These are phyloP conservation scores for Fomitopsis pulvina DNA, from an alignment of 768 basidiomycete genomes.

Conservation along the genomic window DNA sequence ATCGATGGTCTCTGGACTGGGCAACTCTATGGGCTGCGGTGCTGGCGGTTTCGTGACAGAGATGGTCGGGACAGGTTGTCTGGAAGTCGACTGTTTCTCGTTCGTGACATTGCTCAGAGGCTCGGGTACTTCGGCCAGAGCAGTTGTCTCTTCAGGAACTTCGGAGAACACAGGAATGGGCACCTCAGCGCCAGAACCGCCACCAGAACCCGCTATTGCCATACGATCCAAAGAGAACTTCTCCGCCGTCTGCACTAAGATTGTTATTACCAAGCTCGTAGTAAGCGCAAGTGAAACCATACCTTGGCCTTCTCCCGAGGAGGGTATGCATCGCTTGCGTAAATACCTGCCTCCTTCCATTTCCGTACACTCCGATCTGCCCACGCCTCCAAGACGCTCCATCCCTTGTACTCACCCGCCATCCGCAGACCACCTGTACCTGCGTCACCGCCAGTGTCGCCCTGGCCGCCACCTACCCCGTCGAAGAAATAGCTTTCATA, in stretches of 20 bases:
- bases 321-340: conserved; percentile 34
- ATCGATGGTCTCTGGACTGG: conserved; percentile 45
- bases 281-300: conserved; percentile 15
- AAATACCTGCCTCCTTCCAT: conserved; percentile 78
- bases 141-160: conserved; percentile 9
- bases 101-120: conserved; percentile 21
- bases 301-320: conserved; percentile 45
- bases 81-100: conserved; percentile 10
- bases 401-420: conserved; percentile 83
- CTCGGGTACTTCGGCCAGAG: conserved; percentile 10
- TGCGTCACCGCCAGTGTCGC: conserved; percentile 72
- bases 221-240: conserved; percentile 22
- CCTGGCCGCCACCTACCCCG: conserved; percentile 68
- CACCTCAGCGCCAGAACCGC: conserved; percentile 46
- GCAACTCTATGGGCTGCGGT: conserved; percentile 64
- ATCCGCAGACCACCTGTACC: conserved; percentile 65
- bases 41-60: conserved; percentile 66
- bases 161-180: conserved; percentile 57
- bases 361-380: conserved; percentile 82
- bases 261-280: background rate
- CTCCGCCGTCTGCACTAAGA: conserved; percentile 32
- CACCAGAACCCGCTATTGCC: background rate
- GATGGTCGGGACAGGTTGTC: conserved; percentile 41
- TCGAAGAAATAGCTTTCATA: conserved; percentile 86
- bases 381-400: conserved; percentile 91